Conservation (phyloP, 257 asterid genomes). For the Capsicum rhomboideum region DNA sequence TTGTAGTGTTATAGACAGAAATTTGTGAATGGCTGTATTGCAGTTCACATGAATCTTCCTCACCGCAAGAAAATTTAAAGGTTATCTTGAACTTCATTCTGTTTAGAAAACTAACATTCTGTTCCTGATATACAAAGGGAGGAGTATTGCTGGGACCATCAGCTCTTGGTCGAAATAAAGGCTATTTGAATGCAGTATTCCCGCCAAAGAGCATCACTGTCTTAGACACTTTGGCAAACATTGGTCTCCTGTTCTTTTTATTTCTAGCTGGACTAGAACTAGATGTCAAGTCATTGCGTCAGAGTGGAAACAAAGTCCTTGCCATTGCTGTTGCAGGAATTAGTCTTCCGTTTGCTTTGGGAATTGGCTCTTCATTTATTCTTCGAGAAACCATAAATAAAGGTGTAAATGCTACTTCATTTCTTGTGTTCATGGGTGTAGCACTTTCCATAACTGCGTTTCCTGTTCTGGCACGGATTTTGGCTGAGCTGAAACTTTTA, state of each 20-base stretch:
- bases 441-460: conserved; percentile 86
- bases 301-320: conserved; percentile 54
- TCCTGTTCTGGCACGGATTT: conserved; percentile 76
- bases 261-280: conserved; percentile 74
- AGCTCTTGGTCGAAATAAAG: conserved; percentile 52
- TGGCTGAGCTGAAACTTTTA: conserved; percentile 73
- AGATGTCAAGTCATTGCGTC: conserved; percentile 35
- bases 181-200: conserved; percentile 44
- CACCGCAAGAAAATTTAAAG: neutral
- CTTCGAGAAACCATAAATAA: conserved; percentile 40
- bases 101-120: neutral
- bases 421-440: conserved; percentile 77
- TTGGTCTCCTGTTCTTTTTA: conserved; percentile 72
- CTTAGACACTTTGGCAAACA: conserved; percentile 70
- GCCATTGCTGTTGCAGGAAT: conserved; percentile 74
- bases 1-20: neutral
- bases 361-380: conserved; percentile 59
- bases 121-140: conserved; percentile 39
- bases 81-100: neutral
- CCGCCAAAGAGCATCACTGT: conserved; percentile 62
- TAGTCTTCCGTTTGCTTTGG: conserved; percentile 55
- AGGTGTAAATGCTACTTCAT: conserved; percentile 36
- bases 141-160: conserved; percentile 86
- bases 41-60: neutral
- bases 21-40: neutral